phyloP scores from a whole-genome alignment of 2,329 filamentous ascomycete genomes.

The Fusarium heterosporum region DNA sequence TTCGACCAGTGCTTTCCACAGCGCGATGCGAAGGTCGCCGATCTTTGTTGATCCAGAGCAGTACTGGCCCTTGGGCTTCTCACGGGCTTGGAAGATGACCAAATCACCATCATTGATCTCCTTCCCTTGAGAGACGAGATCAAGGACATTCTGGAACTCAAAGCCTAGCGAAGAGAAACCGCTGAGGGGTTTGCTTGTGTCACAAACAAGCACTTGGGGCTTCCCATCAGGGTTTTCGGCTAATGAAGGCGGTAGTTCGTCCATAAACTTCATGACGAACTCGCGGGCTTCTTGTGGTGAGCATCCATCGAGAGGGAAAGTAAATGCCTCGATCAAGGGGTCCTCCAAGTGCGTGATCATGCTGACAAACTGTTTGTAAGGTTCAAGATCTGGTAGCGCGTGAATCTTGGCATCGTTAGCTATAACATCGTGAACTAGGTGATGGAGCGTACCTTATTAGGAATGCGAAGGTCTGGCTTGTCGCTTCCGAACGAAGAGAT shows the following conservation, averaged over 20 bases:
- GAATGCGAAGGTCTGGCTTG: slow-evolving; percentile 89
- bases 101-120: slow-evolving; percentile 74
- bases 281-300: slow-evolving; percentile 63
- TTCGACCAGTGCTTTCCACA: slow-evolving; percentile 77
- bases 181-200: slow-evolving; percentile 77
- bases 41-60: slow-evolving; percentile 73
- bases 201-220: slow-evolving; percentile 81
- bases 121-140: slow-evolving; percentile 53
- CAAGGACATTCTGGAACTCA: slow-evolving; percentile 69
- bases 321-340: slow-evolving; percentile 81
- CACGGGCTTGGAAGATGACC: slow-evolving; percentile 83
- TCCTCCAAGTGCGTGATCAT: slow-evolving; percentile 79
- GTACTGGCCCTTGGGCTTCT: slow-evolving; percentile 68
- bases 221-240: slow-evolving; percentile 78
- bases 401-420: slow-evolving; percentile 63
- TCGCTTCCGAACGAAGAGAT: slow-evolving; percentile 88
- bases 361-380: slow-evolving; percentile 71
- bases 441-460: slow-evolving; percentile 65
- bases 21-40: slow-evolving; percentile 76
- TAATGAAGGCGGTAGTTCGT: slow-evolving; percentile 69
- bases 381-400: slow-evolving; percentile 68
- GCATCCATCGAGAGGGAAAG: slow-evolving; percentile 68
- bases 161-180: slow-evolving; percentile 81
- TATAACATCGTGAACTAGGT: fast-evolving
- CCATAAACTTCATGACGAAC: slow-evolving; percentile 78